phyloP scores from a whole-genome alignment of 345 rosid genomes.

The Carallia brachiata region DNA sequence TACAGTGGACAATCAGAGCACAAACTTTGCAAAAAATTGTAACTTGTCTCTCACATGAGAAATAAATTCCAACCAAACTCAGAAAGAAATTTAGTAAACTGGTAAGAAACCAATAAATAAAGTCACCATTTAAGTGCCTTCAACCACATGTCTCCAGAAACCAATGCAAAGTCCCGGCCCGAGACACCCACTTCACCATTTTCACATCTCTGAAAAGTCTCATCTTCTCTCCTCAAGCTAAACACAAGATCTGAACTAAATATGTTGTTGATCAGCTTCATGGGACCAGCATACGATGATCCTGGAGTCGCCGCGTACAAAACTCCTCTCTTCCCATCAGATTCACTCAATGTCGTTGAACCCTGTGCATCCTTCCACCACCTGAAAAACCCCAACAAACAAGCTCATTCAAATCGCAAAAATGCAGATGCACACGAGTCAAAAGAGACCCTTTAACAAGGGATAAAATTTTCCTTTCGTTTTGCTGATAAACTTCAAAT shows the following conservation, averaged over 20 bases:
- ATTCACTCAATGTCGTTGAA: conserved; percentile 34
- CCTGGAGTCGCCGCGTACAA: conserved; percentile 64
- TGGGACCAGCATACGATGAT: conserved; percentile 69
- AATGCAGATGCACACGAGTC: conserved; percentile 7
- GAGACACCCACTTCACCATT: conserved; percentile 74
- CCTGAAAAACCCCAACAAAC: conserved; percentile 38
- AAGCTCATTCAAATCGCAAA: conserved; percentile 6
- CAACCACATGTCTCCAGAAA: conserved; percentile 93
- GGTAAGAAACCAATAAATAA: background rate
- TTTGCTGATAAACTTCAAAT: no score
- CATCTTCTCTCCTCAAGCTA: conserved; percentile 73
- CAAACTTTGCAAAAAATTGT: no score
- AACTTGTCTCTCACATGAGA: no score
- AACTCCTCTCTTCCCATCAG: conserved; percentile 59
- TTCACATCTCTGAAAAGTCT: conserved; percentile 46
- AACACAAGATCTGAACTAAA: conserved; percentile 78
- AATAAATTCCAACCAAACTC: background rate
- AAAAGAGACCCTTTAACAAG: background rate
- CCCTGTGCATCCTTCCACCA: conserved; percentile 94
- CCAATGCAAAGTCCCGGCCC: conserved; percentile 91
- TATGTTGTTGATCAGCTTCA: conserved; percentile 90
- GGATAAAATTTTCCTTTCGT: background rate
- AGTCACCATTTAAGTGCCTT: conserved; percentile 82
- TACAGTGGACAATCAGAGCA: no score
- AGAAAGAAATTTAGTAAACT: background rate